These are phyloP conservation scores for Dendrocalamus latiflorus DNA, from an alignment of 202 grass and related monocot genomes.

Conservation along the genomic window DNA sequence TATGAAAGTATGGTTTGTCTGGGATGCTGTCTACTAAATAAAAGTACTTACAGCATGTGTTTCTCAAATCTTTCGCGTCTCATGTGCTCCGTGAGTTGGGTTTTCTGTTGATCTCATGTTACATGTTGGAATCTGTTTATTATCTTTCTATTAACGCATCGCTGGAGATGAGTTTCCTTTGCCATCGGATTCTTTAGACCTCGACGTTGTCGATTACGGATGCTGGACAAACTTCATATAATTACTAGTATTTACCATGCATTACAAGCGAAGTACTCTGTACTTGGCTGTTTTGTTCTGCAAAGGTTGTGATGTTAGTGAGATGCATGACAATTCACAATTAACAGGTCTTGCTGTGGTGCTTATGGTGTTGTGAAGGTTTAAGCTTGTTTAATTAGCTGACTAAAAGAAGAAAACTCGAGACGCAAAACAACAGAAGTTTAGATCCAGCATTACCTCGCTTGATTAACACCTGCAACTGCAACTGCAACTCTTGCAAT, in stretches of 20 bases:
- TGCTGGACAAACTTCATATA: not conserved
- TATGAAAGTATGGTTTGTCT: constrained; percentile 1
- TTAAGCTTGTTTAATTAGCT: not conserved
- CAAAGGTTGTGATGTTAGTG: not conserved
- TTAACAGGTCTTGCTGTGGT: not conserved
- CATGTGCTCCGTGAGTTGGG: not conserved
- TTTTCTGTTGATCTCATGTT: not conserved
- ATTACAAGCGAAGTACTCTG: not conserved
- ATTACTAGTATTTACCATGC: not conserved
- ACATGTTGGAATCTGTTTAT: not conserved
- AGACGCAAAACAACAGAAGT: not conserved
- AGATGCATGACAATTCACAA: not conserved
- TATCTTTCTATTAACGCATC: not conserved
- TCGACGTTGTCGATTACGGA: not conserved
- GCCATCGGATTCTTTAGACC: not conserved
- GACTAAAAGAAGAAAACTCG: not conserved
- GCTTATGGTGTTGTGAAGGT: not conserved
- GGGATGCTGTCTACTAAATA: not conserved
- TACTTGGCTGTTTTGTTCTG: too few relatives aligned
- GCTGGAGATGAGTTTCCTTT: not conserved
- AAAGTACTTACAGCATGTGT: not conserved
- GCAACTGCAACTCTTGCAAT: not conserved
- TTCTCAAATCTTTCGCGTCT: not conserved
- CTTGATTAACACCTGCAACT: not conserved
- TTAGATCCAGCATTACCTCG: not conserved